Conservation (phyloP, 495 filamentous ascomycete species). For the Viridothelium virens region DNA sequence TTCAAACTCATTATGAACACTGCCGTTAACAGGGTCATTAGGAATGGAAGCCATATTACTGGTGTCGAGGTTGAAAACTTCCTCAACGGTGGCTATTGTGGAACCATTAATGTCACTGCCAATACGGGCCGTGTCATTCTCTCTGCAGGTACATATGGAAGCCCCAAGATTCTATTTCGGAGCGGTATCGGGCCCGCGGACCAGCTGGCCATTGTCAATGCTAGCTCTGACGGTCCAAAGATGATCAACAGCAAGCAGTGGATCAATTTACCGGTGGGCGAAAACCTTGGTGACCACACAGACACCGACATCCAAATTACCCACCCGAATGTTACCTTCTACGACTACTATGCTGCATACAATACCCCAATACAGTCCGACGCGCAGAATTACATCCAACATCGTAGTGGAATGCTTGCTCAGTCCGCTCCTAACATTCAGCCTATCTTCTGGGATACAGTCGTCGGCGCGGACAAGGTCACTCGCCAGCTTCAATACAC, state of each 20-base stretch:
- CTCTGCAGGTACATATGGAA: slow-evolving; percentile 63
- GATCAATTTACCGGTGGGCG: slow-evolving; percentile 68
- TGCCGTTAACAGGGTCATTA: slow-evolving; percentile 56
- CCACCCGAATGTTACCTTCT: slow-evolving; percentile 52
- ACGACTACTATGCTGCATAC: slow-evolving; percentile 59
- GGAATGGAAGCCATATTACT: slow-evolving; percentile 52
- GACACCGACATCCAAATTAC: slow-evolving; percentile 62
- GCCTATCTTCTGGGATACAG: slow-evolving; percentile 53
- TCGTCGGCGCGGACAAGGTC: slow-evolving; percentile 54
- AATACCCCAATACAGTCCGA: slow-evolving; percentile 42
- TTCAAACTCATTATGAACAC: slow-evolving; percentile 62
- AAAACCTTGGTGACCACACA: slow-evolving; percentile 65
- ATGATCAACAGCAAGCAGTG: slow-evolving; percentile 54
- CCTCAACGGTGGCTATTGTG: slow-evolving; percentile 46
- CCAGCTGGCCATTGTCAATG: slow-evolving; percentile 32
- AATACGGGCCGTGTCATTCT: slow-evolving; percentile 59
- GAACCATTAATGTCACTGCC: slow-evolving; percentile 52
- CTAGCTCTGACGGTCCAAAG: slow-evolving; percentile 27
- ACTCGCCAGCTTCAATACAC: slow-evolving; percentile 60
- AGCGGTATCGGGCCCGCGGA: slow-evolving; percentile 35
- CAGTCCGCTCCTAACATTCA: slow-evolving; percentile 64
- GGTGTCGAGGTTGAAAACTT: slow-evolving; percentile 61
- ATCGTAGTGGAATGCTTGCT: slow-evolving; percentile 54
- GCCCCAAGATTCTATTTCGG: slow-evolving; percentile 57
- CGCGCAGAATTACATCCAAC: slow-evolving; percentile 41